Percentiles rank a stretch among this genome's conserved stretches.
phyloP scores from a whole-genome alignment of 345 rosid species.

The Corchorus olitorius region DNA sequence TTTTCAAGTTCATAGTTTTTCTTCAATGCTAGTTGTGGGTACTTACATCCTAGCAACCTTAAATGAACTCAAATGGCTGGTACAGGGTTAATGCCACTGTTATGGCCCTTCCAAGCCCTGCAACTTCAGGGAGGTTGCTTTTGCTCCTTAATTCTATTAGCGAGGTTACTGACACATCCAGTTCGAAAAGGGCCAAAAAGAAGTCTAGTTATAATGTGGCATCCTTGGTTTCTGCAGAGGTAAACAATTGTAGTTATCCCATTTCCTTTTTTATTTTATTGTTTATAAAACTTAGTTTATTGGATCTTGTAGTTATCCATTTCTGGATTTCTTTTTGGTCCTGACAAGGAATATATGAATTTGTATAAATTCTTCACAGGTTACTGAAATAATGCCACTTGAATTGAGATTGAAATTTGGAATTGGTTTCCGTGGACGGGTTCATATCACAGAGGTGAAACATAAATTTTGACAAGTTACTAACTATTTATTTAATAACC shows the following conservation, averaged over 20 bases:
- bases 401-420: constrained; percentile 89
- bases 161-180: constrained; percentile 61
- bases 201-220: constrained; percentile 69
- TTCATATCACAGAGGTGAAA: constrained; percentile 90
- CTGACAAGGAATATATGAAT: neutral
- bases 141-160: constrained; percentile 72
- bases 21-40: constrained; percentile 5
- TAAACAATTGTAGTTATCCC: constrained; percentile 26
- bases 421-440: constrained; percentile 71
- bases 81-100: constrained; percentile 78
- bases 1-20: constrained; percentile 6
- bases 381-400: constrained; percentile 84
- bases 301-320: neutral
- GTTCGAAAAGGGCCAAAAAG: constrained; percentile 79
- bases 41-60: constrained; percentile 1
- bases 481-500: constrained; percentile 14
- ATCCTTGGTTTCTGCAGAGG: constrained; percentile 91
- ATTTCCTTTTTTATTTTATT: neutral
- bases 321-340: neutral
- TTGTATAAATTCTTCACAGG: constrained; percentile 45
- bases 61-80: constrained; percentile 19
- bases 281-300: neutral
- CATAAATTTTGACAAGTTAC: constrained; percentile 18
- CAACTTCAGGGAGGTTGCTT: constrained; percentile 76
- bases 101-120: constrained; percentile 64